phyloP scores from a whole-genome alignment of 257 asterid species.

The Phtheirospermum japonicum region DNA sequence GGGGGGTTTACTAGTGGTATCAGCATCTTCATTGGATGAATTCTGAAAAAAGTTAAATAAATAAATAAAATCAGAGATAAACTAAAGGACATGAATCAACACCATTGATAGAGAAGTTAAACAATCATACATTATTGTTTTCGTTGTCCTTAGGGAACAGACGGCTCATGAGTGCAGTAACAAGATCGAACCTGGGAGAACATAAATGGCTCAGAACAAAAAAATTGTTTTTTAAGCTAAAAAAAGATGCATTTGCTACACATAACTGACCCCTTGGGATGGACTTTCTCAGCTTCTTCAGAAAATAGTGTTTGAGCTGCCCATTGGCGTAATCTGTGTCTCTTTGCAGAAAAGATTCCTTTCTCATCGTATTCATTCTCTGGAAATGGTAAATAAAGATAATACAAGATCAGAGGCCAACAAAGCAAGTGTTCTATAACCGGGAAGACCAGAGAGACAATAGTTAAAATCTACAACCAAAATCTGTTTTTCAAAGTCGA shows the following conservation, averaged over 20 bases:
- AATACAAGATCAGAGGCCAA: slow-evolving; percentile 23
- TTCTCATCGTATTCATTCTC: slow-evolving; percentile 48
- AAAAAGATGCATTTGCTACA: slow-evolving; percentile 21
- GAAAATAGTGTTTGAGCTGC: slow-evolving; percentile 42
- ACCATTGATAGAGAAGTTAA: slow-evolving; percentile 23
- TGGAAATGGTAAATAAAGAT: slow-evolving; percentile 36
- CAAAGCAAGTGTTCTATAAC: slow-evolving; percentile 4
- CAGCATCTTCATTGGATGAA: slow-evolving; percentile 33
- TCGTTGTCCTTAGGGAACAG: slow-evolving; percentile 44
- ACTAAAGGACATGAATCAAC: slow-evolving; percentile 19
- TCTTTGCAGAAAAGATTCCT: slow-evolving; percentile 56
- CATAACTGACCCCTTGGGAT: slow-evolving; percentile 50
- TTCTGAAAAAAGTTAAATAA: slow-evolving; percentile 29
- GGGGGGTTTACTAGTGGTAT: slow-evolving; percentile 31
- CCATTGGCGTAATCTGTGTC: slow-evolving; percentile 52
- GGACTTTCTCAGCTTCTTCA: slow-evolving; percentile 38
- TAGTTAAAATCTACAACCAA: slow-evolving; percentile 8
- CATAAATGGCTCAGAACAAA: slow-evolving; percentile 26
- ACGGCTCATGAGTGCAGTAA: slow-evolving; percentile 51
- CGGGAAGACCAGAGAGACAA: slow-evolving; percentile 14
- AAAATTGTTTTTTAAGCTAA: slow-evolving; percentile 16
- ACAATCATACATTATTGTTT: slow-evolving; percentile 38
- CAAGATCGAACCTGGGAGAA: slow-evolving; percentile 62
- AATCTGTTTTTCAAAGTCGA: background rate
- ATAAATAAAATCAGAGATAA: slow-evolving; percentile 23